These are phyloP conservation scores for Quercus rubra DNA, from an alignment of 306 rosid genomes.

Conservation along the genomic window DNA sequence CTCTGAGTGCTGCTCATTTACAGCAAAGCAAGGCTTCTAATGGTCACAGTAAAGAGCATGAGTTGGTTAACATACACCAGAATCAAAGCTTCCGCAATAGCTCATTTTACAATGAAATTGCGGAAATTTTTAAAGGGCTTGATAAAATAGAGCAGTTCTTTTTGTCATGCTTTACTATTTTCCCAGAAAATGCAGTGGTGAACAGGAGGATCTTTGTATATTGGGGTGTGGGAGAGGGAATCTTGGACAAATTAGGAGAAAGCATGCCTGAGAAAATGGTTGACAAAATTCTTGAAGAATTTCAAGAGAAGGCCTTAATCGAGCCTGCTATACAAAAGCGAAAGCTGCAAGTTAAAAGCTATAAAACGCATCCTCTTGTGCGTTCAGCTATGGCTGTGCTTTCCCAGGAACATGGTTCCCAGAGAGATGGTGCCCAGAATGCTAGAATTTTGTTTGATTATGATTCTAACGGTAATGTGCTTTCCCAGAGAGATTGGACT, in stretches of 20 bases:
- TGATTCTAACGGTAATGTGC: too few relatives aligned
- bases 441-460: too few relatives aligned
- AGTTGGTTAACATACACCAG: too few relatives aligned
- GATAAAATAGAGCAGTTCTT: background rate
- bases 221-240: conserved; percentile 24
- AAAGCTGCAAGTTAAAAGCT: background rate
- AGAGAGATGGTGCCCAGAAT: background rate
- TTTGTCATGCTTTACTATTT: background rate
- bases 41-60: too few relatives aligned
- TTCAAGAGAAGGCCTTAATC: conserved; percentile 17
- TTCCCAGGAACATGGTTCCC: background rate
- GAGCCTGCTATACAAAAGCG: conserved; percentile 10
- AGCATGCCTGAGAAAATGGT: background rate
- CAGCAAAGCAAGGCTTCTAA: too few relatives aligned
- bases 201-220: conserved; percentile 21
- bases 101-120: too few relatives aligned
- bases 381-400: conserved; percentile 22
- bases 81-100: too few relatives aligned
- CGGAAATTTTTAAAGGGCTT: too few relatives aligned
- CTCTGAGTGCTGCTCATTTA: too few relatives aligned
- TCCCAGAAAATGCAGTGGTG: conserved; percentile 18
- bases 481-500: too few relatives aligned
- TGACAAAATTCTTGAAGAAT: background rate
- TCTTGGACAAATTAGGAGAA: too few relatives aligned
- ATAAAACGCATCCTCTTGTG: conserved; percentile 17